A percentile compares a stretch with the other conserved stretches of the same genome.
Conservation (phyloP, 192 early-diverging fungal genomes). For the Rhizophlyctis rosea region DNA sequence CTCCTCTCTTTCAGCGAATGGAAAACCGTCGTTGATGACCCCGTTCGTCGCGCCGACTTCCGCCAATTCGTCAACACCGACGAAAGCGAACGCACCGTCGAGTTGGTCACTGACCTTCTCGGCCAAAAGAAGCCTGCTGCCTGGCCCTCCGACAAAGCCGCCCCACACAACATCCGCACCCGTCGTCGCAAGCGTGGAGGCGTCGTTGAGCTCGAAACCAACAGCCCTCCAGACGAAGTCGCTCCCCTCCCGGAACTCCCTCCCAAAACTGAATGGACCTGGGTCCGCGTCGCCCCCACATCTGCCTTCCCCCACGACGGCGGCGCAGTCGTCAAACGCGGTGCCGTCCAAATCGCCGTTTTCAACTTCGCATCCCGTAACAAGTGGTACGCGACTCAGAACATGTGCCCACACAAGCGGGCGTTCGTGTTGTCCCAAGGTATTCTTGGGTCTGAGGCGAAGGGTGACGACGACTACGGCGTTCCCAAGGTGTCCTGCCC, state of each 20-base stretch:
- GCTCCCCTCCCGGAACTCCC: constrained; percentile 7
- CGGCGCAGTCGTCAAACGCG: constrained; percentile 53
- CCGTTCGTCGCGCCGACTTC: constrained; percentile 49
- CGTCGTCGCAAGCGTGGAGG: too few species aligned
- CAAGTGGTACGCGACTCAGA: constrained; percentile 69
- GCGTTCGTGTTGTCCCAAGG: constrained; percentile 64
- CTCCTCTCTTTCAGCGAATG: constrained; percentile 57
- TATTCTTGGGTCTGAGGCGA: constrained; percentile 47
- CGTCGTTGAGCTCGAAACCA: too few species aligned
- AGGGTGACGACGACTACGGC: constrained; percentile 14
- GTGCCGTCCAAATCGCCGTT: constrained; percentile 64
- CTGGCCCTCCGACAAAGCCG: constrained; percentile 38
- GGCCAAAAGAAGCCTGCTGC: constrained; percentile 63
- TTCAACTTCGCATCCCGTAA: constrained; percentile 41
- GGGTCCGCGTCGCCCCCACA: constrained; percentile 35
- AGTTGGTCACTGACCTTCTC: constrained; percentile 52
- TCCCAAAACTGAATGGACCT: constrained; percentile 19
- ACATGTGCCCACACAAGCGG: constrained; percentile 76
- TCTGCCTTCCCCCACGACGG: constrained; percentile 43
- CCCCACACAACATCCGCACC: too few species aligned
- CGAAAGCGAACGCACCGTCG: constrained; percentile 47
- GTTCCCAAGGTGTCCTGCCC: constrained; percentile 63
- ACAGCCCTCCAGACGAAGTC: not conserved
- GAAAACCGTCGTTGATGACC: constrained; percentile 60
- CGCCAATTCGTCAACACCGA: constrained; percentile 62